These are phyloP conservation scores for Stagonosporopsis rhizophila DNA, from an alignment of 2,329 filamentous ascomycete species.

Conservation along the genomic window DNA sequence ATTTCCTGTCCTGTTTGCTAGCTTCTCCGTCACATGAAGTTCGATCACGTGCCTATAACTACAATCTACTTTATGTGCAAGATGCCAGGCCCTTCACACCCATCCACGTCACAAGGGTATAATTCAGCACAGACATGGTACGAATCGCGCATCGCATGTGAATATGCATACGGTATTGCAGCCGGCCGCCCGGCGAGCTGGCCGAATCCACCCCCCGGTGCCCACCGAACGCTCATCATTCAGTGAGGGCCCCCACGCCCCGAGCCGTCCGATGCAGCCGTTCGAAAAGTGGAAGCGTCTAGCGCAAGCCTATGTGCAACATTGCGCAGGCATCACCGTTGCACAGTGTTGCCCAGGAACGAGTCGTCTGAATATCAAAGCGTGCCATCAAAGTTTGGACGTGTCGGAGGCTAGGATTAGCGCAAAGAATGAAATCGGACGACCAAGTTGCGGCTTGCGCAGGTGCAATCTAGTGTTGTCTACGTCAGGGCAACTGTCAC, in stretches of 20 bases:
- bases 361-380: conserved; percentile 1
- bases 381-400: conserved; percentile 14
- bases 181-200: background rate
- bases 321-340: conserved; percentile 16
- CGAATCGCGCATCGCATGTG: conserved; percentile 2
- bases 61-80: too few relatives aligned
- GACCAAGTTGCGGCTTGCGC: conserved; percentile 4
- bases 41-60: background rate
- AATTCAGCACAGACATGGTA: background rate
- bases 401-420: conserved; percentile 10
- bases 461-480: conserved; percentile 7
- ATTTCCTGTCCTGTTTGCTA: background rate
- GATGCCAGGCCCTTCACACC: background rate
- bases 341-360: conserved; percentile 3
- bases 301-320: conserved; percentile 15
- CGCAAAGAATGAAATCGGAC: background rate
- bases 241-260: conserved; percentile 12
- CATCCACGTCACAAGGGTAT: background rate
- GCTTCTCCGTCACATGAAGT: background rate
- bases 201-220: conserved; percentile 5
- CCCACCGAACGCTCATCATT: conserved; percentile 11
- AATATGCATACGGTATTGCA: background rate
- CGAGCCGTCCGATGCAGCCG: conserved; percentile 19
- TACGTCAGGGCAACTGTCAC: conserved; percentile 3
- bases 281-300: conserved; percentile 6